Conservation (phyloP, 2,329 filamentous ascomycete species). For the Colletotrichum shisoi region DNA sequence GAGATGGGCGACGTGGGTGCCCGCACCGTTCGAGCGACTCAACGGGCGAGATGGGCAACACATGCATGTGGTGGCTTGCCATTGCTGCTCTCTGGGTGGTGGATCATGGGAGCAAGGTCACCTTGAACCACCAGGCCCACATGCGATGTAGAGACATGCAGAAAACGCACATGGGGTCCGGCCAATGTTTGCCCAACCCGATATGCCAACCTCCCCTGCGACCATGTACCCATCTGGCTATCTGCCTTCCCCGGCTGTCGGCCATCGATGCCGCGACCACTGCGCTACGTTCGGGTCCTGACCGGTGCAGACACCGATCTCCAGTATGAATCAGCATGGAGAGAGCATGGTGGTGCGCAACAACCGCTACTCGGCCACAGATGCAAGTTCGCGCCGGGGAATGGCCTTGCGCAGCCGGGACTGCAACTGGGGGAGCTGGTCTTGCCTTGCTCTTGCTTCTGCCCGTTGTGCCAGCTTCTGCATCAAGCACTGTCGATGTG, state of each 20-base stretch:
- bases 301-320: conserved; percentile 26
- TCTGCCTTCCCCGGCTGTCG: conserved; percentile 32
- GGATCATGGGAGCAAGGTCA: conserved; percentile 25
- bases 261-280: conserved; percentile 27
- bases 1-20: conserved; percentile 44
- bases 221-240: conserved; percentile 12
- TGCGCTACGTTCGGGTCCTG: conserved; percentile 15
- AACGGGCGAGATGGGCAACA: conserved; percentile 47
- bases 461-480: conserved; percentile 15
- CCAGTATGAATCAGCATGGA: conserved; percentile 19
- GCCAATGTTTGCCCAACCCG: conserved; percentile 28
- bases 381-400: conserved; percentile 22
- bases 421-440: conserved; percentile 21
- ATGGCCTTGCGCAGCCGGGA: conserved; percentile 14
- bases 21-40: conserved; percentile 46
- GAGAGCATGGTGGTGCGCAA: conserved; percentile 4
- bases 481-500: conserved; percentile 18
- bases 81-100: conserved; percentile 32
- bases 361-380: conserved; percentile 11
- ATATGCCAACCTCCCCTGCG: conserved; percentile 31
- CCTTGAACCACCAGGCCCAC: conserved; percentile 40
- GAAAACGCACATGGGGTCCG: conserved; percentile 25
- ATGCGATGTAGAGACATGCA: conserved; percentile 41
- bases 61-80: conserved; percentile 41
- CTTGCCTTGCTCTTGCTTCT: conserved; percentile 22